Conservation (phyloP, 2,329 filamentous ascomycete species). For the Penicillium sp. region DNA sequence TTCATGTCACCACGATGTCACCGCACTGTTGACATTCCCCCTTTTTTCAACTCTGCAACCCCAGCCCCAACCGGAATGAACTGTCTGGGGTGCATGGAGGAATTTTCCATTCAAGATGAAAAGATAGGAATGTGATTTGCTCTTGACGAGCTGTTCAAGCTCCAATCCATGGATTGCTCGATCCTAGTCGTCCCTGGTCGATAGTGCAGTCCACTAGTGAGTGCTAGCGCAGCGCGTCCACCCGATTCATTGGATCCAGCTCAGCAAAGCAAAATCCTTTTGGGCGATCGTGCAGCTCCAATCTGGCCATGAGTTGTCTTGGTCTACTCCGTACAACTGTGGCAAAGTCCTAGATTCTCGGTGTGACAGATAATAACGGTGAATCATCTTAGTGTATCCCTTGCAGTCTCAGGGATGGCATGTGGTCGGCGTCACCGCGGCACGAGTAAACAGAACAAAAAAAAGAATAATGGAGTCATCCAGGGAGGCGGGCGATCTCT, state of each 20-base stretch:
- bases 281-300: conserved; percentile 6
- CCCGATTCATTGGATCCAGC: conserved; percentile 14
- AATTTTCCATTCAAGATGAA: not conserved
- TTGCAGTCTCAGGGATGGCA: conserved; percentile 10
- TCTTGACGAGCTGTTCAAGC: no score
- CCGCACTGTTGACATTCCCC: no score
- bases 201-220: conserved; percentile 18
- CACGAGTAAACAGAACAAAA: not conserved
- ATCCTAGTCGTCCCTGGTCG: conserved; percentile 5
- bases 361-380: no score
- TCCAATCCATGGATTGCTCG: conserved; percentile 8
- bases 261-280: conserved; percentile 6
- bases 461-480: conserved; percentile 14
- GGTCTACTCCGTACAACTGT: no score
- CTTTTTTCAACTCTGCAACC: no score
- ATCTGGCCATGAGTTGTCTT: no score
- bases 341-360: no score
- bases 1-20: not conserved
- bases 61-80: no score
- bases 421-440: not conserved
- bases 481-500: conserved; percentile 3
- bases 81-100: not conserved
- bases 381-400: conserved; percentile 4
- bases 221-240: conserved; percentile 7
- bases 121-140: no score